Percentiles rank a stretch among this genome's conserved stretches.
These are phyloP conservation scores for Trichosporon ovoides DNA, from an alignment of 1,284 basidiomycete species.

Conservation along the genomic window DNA sequence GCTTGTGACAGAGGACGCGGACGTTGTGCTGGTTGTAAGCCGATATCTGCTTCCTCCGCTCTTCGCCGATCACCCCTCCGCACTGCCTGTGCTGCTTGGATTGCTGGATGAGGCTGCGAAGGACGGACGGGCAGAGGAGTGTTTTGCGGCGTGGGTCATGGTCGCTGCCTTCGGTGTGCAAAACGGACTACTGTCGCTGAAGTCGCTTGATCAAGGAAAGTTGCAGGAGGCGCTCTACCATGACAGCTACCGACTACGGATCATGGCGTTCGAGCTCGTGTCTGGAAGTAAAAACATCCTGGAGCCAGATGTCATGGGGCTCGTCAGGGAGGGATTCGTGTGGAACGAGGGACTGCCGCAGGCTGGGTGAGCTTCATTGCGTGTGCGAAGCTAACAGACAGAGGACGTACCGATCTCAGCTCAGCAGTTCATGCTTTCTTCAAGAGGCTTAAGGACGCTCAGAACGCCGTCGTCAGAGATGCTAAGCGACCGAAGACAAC, in stretches of 20 bases:
- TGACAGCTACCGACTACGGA: slow-evolving; percentile 28
- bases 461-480: slow-evolving; percentile 8
- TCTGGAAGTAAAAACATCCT: slow-evolving; percentile 30
- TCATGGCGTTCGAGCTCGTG: slow-evolving; percentile 36
- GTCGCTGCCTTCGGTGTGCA: slow-evolving; percentile 37
- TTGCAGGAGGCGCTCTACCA: slow-evolving; percentile 32
- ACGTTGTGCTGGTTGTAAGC: slow-evolving; percentile 19
- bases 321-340: slow-evolving; percentile 28
- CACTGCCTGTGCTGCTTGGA: slow-evolving; percentile 19
- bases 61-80: slow-evolving; percentile 20
- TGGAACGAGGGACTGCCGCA: slow-evolving; percentile 29
- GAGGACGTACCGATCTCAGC: slow-evolving; percentile 34
- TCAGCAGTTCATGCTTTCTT: slow-evolving; percentile 36
- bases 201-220: slow-evolving; percentile 21
- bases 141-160: slow-evolving; percentile 35
- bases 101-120: slow-evolving; percentile 12
- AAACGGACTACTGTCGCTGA: slow-evolving; percentile 21
- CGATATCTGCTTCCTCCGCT: slow-evolving; percentile 36
- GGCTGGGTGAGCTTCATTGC: slow-evolving; percentile 27
- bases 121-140: neutral
- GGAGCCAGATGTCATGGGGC: slow-evolving; percentile 15
- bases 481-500: slow-evolving; percentile 12
- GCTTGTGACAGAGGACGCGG: slow-evolving; percentile 15
- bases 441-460: slow-evolving; percentile 25
- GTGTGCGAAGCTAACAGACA: slow-evolving; percentile 5